A percentile compares a stretch with the other conserved stretches of the same genome.
phyloP scores from a whole-genome alignment of 495 filamentous ascomycete species.

The Hyphodiscus hymeniophilus region DNA sequence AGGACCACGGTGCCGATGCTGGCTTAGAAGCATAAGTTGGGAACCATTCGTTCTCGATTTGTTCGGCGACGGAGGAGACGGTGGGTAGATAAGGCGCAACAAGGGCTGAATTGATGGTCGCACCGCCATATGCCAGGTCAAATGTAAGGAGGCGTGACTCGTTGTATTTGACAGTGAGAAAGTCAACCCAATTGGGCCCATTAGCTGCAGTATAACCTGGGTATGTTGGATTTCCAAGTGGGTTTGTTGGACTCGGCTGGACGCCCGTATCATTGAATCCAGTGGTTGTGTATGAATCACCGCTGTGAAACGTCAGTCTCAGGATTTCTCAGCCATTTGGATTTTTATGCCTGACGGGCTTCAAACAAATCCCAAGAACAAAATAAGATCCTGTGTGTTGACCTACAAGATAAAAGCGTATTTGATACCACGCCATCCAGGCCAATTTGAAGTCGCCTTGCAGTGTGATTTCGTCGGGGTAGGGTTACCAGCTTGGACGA shows the following conservation, averaged over 20 bases:
- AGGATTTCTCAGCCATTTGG: too few relatives aligned
- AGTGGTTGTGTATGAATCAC: slow-evolving; percentile 54
- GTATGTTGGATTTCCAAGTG: slow-evolving; percentile 66
- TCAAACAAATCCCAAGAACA: too few relatives aligned
- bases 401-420: slow-evolving; percentile 46
- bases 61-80: slow-evolving; percentile 50
- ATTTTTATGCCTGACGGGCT: too few relatives aligned
- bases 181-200: slow-evolving; percentile 63
- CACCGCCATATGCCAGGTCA: slow-evolving; percentile 63
- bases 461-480: slow-evolving; percentile 1
- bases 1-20: slow-evolving; percentile 47
- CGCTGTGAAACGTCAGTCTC: slow-evolving; percentile 4
- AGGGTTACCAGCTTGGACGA: neutral
- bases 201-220: slow-evolving; percentile 52
- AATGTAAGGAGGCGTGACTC: slow-evolving; percentile 44
- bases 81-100: slow-evolving; percentile 41
- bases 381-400: too few relatives aligned
- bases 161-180: slow-evolving; percentile 47
- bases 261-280: slow-evolving; percentile 54
- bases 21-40: slow-evolving; percentile 22
- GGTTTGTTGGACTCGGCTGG: slow-evolving; percentile 56
- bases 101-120: slow-evolving; percentile 55
- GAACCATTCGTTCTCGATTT: slow-evolving; percentile 39
- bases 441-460: slow-evolving; percentile 29
- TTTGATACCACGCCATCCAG: slow-evolving; percentile 38